phyloP scores from a whole-genome alignment of 176 grass and related monocot genomes.

The Panicum miliaceum region DNA sequence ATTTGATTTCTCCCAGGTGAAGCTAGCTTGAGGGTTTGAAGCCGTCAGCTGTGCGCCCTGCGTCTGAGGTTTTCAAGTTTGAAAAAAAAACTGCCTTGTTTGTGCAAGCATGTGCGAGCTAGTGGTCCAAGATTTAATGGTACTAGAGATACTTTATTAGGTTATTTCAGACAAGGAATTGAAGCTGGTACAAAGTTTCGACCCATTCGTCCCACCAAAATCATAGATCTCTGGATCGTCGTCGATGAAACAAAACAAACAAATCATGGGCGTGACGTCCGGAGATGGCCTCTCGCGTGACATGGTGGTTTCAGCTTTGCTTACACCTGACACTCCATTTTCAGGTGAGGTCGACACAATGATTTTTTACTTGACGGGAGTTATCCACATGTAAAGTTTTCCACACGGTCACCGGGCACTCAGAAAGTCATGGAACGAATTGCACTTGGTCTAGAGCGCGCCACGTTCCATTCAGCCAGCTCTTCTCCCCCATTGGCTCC shows the following conservation, averaged over 20 bases:
- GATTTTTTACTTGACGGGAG: not conserved
- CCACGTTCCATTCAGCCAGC: not conserved
- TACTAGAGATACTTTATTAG: not conserved
- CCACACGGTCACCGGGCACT: constrained; percentile 23
- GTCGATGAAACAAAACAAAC: not conserved
- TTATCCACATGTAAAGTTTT: constrained; percentile 37
- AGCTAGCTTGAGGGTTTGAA: not conserved
- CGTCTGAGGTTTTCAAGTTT: not conserved
- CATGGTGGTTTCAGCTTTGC: constrained; percentile 19
- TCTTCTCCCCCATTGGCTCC: not conserved
- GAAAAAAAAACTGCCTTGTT: not conserved
- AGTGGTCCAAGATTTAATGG: not conserved
- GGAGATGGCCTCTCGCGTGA: not conserved
- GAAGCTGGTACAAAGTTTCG: not conserved
- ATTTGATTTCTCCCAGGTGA: not conserved
- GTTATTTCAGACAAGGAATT: not conserved
- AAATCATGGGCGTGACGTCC: not conserved
- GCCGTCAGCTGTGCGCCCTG: not conserved
- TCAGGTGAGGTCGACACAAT: constrained; percentile 8
- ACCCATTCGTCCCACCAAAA: not conserved
- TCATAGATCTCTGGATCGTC: not conserved
- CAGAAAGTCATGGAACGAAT: constrained; percentile 11
- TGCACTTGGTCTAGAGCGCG: not conserved
- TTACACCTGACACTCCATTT: constrained; percentile 14
- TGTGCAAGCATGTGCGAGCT: not conserved